Evolutionary conservation across 306 rosid genomes (phyloP).

Genomic region (Cucumis hystrix): DNA sequence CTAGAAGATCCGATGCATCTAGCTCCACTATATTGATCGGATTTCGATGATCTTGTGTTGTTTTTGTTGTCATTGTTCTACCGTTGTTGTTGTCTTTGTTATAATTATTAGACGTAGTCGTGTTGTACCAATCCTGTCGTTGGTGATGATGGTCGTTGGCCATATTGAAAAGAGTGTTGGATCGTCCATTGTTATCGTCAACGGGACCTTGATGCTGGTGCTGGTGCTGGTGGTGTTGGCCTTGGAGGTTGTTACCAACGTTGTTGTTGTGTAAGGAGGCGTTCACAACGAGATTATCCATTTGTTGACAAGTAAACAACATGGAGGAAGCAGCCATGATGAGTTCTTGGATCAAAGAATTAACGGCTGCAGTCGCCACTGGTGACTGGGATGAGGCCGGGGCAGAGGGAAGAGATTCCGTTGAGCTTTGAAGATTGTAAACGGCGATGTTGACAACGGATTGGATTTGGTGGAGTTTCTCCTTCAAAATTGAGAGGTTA

Average conservation of each 20-base stretch:
- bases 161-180: neutral
- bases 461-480: conserved; percentile 46
- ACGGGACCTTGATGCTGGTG: conserved; percentile 4
- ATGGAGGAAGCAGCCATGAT: conserved; percentile 61
- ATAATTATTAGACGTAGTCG: neutral
- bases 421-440: neutral
- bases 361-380: conserved; percentile 35
- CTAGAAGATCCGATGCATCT: conserved; percentile 56
- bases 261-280: neutral
- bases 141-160: neutral
- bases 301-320: conserved; percentile 59
- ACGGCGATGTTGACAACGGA: conserved; percentile 28
- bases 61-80: neutral
- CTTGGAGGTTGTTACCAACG: neutral
- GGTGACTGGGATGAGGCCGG: conserved; percentile 17
- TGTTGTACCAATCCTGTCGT: neutral
- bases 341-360: conserved; percentile 57
- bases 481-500: conserved; percentile 57
- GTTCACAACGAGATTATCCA: conserved; percentile 10
- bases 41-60: neutral
- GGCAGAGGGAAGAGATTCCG: neutral
- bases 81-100: neutral
- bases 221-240: conserved; percentile 13
- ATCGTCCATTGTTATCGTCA: neutral
- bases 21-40: conserved; percentile 44